Evolutionary conservation across 805 yeast genomes (phyloP).

Genomic region (Tetrapisispora namnaoensis): DNA sequence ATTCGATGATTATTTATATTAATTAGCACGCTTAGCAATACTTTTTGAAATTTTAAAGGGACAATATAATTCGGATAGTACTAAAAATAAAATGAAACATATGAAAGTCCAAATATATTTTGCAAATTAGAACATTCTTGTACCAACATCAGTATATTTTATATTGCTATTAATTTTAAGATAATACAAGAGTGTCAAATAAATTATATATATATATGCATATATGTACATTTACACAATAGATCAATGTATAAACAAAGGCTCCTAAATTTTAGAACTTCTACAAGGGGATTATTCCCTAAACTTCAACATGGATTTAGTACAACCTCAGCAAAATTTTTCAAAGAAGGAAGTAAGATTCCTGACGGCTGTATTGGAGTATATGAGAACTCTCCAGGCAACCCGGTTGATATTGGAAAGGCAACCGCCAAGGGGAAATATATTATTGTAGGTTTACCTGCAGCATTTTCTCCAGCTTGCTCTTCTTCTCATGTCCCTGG

Average conservation of each 20-base stretch:
- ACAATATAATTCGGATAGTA: no score
- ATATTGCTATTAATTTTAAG: neutral
- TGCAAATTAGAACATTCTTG: no score
- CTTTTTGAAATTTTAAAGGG: neutral
- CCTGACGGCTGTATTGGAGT: conserved; percentile 46
- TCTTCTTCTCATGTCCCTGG: conserved; percentile 63
- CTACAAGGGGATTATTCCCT: neutral
- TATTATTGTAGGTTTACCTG: conserved; percentile 59
- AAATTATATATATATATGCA: no score
- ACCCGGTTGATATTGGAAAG: conserved; percentile 45
- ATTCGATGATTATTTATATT: neutral
- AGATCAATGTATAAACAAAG: neutral
- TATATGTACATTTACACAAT: neutral
- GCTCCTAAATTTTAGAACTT: neutral
- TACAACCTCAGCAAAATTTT: conserved; percentile 5
- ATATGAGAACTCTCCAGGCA: conserved; percentile 55
- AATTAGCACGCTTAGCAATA: neutral
- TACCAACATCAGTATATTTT: neutral
- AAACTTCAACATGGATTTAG: neutral
- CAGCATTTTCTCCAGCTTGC: conserved; percentile 80
- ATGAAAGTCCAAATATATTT: no score
- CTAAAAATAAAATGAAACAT: no score
- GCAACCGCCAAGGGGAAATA: conserved; percentile 39
- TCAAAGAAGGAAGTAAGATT: conserved; percentile 50
- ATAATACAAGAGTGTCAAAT: neutral